Evolutionary conservation across 2,329 filamentous ascomycete species (phyloP), one percentile per base, ranked within the genome.

Genomic region (Dothiorella sarmentorum): DNA sequence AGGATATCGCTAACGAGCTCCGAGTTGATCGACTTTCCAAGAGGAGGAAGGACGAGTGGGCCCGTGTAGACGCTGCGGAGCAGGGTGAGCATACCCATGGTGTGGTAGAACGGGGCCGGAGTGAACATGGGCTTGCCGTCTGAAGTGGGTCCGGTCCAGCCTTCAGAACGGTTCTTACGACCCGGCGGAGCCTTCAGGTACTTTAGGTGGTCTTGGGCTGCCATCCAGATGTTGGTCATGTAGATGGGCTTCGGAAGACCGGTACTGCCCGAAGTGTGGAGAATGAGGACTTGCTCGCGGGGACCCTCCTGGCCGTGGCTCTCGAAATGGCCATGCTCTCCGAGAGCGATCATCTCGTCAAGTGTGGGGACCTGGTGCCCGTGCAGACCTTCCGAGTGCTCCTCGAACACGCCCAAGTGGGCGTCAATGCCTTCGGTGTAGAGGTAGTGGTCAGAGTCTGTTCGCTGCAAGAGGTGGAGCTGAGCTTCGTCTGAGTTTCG

Each of bases 191-290:
- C 61, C 11, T 61, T 60, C 24, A 63, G 38, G 29, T 64, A 63
- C 22, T 62, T 61, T 42, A 63, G 49, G 26, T 65, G 62, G 44
- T 63, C 62, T 3, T 58, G 43, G 6, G 60, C 47, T 3, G 59
- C 47, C 11, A 63, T 60, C 63, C 64, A 61, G 27, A 13, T 33
- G 26, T 64, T 59, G 29, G 58, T 64, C 49, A 63, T 53, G 10
- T 40, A 29, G 22, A 73, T 66, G 0, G 71, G 67, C 49, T 72
- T 72, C 0, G 72, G 72, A 4, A 67, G 56, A 3, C 72, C 71
- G 1, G 71, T 75, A 1, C 69, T 68, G 2, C 72, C 72, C 15
- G 68, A 71, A 2, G 72, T 70, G 58, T 73, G 71, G 38, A 73
- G 22, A 3, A 71, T 63, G 1, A 66, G 52, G 22, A 69, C 45